phyloP scores from a whole-genome alignment of 192 early-diverging fungal species.

The Spizellomyces punctatus region DNA sequence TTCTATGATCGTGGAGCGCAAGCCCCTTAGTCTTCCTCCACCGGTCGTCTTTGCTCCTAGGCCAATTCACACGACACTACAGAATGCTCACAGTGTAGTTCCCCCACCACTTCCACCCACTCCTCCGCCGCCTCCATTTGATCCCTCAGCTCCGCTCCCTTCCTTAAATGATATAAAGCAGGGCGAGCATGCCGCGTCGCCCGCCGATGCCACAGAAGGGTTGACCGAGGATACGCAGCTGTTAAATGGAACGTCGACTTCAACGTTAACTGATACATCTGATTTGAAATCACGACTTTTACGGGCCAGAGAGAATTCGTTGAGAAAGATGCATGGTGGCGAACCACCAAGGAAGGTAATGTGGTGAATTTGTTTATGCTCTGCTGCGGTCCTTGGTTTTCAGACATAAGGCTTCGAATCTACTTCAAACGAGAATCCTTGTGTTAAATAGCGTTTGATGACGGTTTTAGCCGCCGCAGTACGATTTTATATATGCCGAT shows the following conservation, averaged over 20 bases:
- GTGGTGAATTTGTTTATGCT: neutral
- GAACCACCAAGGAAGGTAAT: neutral
- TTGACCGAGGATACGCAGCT: neutral
- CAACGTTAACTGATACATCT: no score
- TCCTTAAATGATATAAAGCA: neutral
- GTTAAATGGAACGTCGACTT: neutral
- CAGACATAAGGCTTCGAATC: no score
- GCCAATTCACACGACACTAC: slow-evolving; percentile 26
- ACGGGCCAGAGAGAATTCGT: neutral
- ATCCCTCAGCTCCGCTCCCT: slow-evolving; percentile 24
- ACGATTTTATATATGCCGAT: slow-evolving; percentile 53
- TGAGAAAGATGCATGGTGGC: neutral
- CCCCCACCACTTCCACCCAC: slow-evolving; percentile 22
- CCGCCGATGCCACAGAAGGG: neutral
- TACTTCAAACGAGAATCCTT: neutral
- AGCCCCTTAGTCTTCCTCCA: slow-evolving; percentile 32
- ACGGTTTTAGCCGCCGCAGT: slow-evolving; percentile 6
- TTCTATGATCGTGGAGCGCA: slow-evolving; percentile 29
- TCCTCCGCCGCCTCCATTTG: slow-evolving; percentile 32
- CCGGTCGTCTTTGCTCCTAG: slow-evolving; percentile 30
- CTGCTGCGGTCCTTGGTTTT: no score
- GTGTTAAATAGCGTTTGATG: neutral
- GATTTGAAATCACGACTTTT: no score
- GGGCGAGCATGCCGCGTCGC: neutral
- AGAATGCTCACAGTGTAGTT: slow-evolving; percentile 9